Evolutionary conservation across 139 green algal species (phyloP).

Genomic region (Chlamydomonas sp.): DNA sequence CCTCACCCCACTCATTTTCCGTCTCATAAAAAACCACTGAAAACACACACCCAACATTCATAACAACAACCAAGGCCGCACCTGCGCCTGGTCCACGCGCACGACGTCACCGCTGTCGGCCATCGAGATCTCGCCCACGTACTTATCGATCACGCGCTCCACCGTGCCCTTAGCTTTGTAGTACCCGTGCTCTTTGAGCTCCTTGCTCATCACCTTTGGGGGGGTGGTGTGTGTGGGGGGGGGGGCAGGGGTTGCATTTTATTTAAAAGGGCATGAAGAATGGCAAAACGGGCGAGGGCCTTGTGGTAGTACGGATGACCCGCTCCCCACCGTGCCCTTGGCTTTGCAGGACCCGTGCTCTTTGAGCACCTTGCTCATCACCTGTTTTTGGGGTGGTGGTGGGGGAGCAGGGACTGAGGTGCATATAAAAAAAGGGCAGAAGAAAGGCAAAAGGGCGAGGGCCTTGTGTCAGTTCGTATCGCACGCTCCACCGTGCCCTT

Average conservation of each 20-base stretch:
- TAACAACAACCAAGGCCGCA: constrained; percentile 84
- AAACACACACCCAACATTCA: constrained; percentile 3
- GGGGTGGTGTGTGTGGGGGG: not conserved
- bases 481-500: too few species aligned
- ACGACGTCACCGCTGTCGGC: constrained; percentile 59
- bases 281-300: not conserved
- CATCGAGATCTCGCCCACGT: constrained; percentile 77
- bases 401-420: too few species aligned
- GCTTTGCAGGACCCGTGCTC: too few species aligned
- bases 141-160: constrained; percentile 56
- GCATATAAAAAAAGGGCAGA: not conserved
- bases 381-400: too few species aligned
- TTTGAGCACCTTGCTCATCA: too few species aligned
- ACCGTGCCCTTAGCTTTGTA: constrained; percentile 84
- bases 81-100: constrained; percentile 83
- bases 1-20: too few species aligned
- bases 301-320: constrained; percentile 24
- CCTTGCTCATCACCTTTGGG: constrained; percentile 68
- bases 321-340: too few species aligned
- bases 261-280: not conserved
- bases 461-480: not conserved
- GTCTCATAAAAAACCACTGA: too few species aligned
- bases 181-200: constrained; percentile 67
- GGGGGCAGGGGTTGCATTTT: too few species aligned
- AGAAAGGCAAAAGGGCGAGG: not conserved